Percentiles rank a stretch among this genome's conserved stretches.
These are phyloP conservation scores for Wickerhamomyces xylosicus DNA, from an alignment of 805 yeast species.

Conservation along the genomic window DNA sequence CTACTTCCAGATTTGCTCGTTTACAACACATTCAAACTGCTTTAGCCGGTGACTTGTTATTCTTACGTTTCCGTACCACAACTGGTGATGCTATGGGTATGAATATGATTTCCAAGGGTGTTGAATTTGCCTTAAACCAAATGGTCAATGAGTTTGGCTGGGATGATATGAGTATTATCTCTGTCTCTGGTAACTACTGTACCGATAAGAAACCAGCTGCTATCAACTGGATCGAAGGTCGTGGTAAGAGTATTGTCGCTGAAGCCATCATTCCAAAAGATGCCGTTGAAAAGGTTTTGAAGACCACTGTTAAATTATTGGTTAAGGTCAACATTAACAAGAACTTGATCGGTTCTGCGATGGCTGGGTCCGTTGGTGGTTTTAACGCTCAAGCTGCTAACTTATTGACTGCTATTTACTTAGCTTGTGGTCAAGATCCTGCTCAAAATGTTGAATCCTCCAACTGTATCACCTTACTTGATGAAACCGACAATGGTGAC, in stretches of 20 bases:
- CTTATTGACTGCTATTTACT: constrained; percentile 83
- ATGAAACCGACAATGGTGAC: constrained; percentile 65
- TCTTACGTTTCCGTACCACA: constrained; percentile 91
- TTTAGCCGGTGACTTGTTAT: constrained; percentile 83
- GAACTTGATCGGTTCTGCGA: constrained; percentile 91
- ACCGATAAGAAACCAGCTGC: constrained; percentile 98
- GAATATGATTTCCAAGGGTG: constrained; percentile 99
- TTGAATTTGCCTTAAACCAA: constrained; percentile 71
- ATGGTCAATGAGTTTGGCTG: constrained; percentile 88
- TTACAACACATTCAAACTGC: constrained; percentile 87
- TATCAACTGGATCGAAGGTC: constrained; percentile 97
- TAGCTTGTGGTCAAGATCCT: constrained; percentile 99
- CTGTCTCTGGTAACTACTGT: constrained; percentile 96
- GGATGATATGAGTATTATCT: constrained; percentile 86
- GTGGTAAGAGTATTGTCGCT: constrained; percentile 97
- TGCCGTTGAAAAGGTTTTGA: constrained; percentile 71
- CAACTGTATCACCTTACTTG: constrained; percentile 94
- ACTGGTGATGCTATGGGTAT: constrained; percentile 99
- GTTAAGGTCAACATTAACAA: constrained; percentile 84
- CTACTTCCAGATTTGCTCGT: constrained; percentile 95
- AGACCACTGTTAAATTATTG: constrained; percentile 85
- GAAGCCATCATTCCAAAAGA: constrained; percentile 84
- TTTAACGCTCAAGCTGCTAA: constrained; percentile 98
- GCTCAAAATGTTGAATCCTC: constrained; percentile 98
- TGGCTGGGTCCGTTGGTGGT: constrained; percentile 98